Percentiles rank a stretch among this genome's conserved stretches.
Conservation (phyloP, 2,329 filamentous ascomycete genomes). For the Botryotinia convoluta region DNA sequence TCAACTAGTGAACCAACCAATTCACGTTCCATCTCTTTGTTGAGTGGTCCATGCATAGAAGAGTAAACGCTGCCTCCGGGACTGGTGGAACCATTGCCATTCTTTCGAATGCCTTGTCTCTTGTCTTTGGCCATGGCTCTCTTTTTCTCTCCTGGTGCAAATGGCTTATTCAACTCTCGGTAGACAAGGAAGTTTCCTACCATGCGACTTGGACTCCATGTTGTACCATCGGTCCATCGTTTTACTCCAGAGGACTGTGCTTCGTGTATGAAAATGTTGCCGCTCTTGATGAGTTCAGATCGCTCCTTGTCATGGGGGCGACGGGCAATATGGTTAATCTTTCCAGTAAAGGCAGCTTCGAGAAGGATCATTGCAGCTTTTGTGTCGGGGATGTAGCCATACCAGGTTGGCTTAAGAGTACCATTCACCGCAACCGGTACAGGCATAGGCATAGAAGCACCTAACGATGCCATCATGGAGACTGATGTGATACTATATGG, state of each 20-base stretch:
- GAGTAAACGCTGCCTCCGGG: conserved; percentile 22
- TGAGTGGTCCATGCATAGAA: conserved; percentile 22
- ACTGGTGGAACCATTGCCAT: conserved; percentile 23
- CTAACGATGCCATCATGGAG: conserved; percentile 7
- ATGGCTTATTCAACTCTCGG: conserved; percentile 95
- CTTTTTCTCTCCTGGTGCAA: conserved; percentile 82
- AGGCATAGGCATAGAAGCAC: background rate
- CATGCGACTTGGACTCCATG: conserved; percentile 90
- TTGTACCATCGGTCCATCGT: conserved; percentile 87
- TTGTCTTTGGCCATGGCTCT: conserved; percentile 71
- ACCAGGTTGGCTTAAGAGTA: conserved; percentile 31
- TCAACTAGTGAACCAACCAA: conserved; percentile 83
- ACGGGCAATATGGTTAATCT: conserved; percentile 72
- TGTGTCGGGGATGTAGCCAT: conserved; percentile 34
- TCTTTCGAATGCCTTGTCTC: conserved; percentile 37
- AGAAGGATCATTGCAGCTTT: conserved; percentile 72
- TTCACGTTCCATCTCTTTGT: conserved; percentile 36
- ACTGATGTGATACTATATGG: background rate
- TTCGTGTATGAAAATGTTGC: conserved; percentile 88
- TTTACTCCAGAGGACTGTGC: conserved; percentile 89
- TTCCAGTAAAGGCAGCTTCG: conserved; percentile 71
- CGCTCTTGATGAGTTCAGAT: conserved; percentile 72
- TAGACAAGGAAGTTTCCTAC: conserved; percentile 97
- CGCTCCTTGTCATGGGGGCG: conserved; percentile 85
- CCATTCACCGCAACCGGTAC: conserved; percentile 28